Evolutionary conservation across 441 rosid genomes (phyloP).

Genomic region (Croton setiger): DNA sequence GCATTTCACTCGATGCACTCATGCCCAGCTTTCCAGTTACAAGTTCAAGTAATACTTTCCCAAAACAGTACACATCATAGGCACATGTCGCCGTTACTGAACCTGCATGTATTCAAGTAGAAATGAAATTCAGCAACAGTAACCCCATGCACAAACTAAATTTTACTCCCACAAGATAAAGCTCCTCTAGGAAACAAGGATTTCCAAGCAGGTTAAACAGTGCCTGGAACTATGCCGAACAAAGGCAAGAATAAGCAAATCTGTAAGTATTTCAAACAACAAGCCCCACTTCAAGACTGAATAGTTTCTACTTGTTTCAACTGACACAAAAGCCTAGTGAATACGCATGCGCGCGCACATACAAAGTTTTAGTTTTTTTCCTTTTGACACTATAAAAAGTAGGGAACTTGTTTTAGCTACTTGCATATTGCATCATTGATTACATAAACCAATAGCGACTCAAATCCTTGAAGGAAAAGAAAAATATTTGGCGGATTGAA

Average conservation of each 20-base stretch:
- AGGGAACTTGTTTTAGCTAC: neutral
- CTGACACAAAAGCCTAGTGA: neutral
- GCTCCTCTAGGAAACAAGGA: neutral
- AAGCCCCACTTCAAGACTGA: neutral
- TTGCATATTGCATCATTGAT: neutral
- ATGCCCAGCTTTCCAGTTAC: slow-evolving; percentile 93
- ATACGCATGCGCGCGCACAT: neutral
- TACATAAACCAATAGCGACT: neutral
- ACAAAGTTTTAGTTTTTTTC: too few species aligned
- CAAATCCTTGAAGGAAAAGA: neutral
- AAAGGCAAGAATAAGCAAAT: neutral
- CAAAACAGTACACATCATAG: slow-evolving; percentile 91
- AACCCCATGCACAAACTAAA: neutral
- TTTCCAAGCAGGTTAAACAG: neutral
- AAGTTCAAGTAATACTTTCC: slow-evolving; percentile 93
- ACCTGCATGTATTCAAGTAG: slow-evolving; percentile 38
- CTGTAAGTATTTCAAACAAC: neutral
- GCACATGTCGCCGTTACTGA: slow-evolving; percentile 56
- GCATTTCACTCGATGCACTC: slow-evolving; percentile 51
- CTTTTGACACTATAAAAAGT: neutral
- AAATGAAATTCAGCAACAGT: slow-evolving; percentile 17
- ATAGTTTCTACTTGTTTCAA: neutral
- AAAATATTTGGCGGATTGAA: neutral
- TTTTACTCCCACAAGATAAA: neutral
- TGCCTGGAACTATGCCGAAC: neutral